phyloP scores from a whole-genome alignment of 2,329 filamentous ascomycete species.

The Aspergillus pseudoterreus region DNA sequence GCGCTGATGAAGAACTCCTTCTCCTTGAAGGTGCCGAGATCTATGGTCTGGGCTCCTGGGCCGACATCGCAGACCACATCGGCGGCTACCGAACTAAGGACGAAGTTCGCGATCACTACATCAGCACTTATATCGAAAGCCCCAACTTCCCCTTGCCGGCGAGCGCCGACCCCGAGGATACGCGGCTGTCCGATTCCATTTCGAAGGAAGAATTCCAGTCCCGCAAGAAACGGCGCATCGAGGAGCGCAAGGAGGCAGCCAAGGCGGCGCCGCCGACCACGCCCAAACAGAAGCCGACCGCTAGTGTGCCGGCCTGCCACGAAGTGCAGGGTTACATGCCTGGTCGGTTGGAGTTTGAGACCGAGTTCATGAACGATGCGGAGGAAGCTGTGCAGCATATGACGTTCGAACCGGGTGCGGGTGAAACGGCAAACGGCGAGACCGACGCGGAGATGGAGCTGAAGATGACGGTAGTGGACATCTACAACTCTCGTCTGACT shows the following conservation, averaged over 20 bases:
- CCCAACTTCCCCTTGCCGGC: constrained; percentile 80
- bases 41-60: constrained; percentile 95
- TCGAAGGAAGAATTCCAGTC: constrained; percentile 90
- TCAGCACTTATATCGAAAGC: constrained; percentile 81
- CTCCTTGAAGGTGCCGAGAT: constrained; percentile 91
- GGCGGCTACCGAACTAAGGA: constrained; percentile 92
- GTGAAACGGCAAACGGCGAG: constrained; percentile 81
- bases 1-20: constrained; percentile 92
- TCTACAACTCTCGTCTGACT: constrained; percentile 90
- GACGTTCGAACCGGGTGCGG: constrained; percentile 96
- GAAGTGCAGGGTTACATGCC: constrained; percentile 99
- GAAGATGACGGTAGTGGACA: constrained; percentile 96
- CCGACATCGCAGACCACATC: constrained; percentile 96
- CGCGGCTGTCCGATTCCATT: constrained; percentile 70
- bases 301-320: constrained; percentile 91
- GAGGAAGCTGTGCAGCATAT: constrained; percentile 98
- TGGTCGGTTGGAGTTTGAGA: constrained; percentile 93
- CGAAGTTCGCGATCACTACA: constrained; percentile 92
- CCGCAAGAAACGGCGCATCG: constrained; percentile 87
- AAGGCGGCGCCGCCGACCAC: constrained; percentile 79
- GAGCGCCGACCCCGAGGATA: constrained; percentile 78
- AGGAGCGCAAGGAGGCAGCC: constrained; percentile 81
- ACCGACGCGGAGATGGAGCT: constrained; percentile 94
- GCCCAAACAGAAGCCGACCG: constrained; percentile 92
- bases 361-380: constrained; percentile 94